These are phyloP conservation scores for Suillus weaverae DNA, from an alignment of 768 basidiomycete genomes.

Conservation along the genomic window DNA sequence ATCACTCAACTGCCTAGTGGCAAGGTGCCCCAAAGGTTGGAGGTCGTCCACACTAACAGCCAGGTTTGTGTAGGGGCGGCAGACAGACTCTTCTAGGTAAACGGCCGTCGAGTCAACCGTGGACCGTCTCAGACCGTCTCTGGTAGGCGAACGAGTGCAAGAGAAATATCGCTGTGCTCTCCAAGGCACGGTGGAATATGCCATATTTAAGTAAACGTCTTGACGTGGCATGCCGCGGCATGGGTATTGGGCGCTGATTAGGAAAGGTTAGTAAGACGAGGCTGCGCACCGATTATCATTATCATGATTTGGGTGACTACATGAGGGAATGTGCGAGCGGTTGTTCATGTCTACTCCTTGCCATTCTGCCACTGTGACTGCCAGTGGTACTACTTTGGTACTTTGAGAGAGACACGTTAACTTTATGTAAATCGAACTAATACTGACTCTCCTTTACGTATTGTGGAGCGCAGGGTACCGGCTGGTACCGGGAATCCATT, in stretches of 20 bases:
- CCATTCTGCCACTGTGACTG: background rate
- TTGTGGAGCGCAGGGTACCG: no score
- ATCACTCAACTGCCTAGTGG: no score
- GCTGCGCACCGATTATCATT: background rate
- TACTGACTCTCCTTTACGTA: no score
- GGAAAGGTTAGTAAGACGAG: background rate
- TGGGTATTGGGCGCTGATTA: background rate
- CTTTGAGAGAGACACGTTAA: background rate
- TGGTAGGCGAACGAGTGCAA: background rate
- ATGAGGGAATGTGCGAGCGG: background rate
- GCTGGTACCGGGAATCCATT: background rate
- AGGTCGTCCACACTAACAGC: background rate
- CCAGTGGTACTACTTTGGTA: background rate
- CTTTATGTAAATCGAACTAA: background rate
- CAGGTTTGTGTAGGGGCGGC: background rate
- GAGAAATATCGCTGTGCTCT: background rate
- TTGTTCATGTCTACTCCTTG: background rate
- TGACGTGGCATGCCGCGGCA: background rate
- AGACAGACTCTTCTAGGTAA: background rate
- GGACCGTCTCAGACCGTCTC: background rate
- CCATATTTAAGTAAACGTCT: constrained; percentile 6
- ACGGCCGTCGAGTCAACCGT: background rate
- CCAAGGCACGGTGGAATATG: constrained; percentile 8
- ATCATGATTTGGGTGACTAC: background rate
- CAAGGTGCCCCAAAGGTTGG: background rate